Evolutionary conservation across 2,329 filamentous ascomycete species (phyloP).

Genomic region (Penicillium sclerotigenum): DNA sequence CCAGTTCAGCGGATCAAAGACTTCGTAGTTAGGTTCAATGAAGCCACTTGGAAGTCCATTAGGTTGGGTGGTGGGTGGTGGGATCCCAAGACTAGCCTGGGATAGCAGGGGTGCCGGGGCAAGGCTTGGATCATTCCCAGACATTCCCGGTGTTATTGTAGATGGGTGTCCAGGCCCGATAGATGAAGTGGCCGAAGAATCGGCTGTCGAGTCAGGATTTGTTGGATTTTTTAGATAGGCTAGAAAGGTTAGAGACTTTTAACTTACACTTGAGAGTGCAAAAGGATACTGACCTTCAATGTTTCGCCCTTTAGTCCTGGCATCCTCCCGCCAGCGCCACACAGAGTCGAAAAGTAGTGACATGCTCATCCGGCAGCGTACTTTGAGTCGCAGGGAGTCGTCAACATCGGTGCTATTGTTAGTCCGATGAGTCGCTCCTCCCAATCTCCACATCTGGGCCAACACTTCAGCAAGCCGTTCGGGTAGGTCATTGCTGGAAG

Average conservation of each 20-base stretch:
- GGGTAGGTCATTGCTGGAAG: slow-evolving; percentile 61
- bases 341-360: slow-evolving; percentile 65
- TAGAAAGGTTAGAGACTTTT: slow-evolving; percentile 22
- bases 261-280: neutral
- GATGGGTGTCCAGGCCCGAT: slow-evolving; percentile 44
- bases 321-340: slow-evolving; percentile 65
- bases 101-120: slow-evolving; percentile 38
- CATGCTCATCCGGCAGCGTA: slow-evolving; percentile 65
- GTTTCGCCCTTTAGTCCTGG: slow-evolving; percentile 66
- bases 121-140: slow-evolving; percentile 44
- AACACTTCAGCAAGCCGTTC: slow-evolving; percentile 64
- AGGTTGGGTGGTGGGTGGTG: slow-evolving; percentile 22
- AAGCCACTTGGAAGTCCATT: slow-evolving; percentile 49
- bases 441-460: slow-evolving; percentile 61
- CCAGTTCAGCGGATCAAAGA: slow-evolving; percentile 92
- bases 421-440: slow-evolving; percentile 33
- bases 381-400: slow-evolving; percentile 57
- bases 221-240: slow-evolving; percentile 80
- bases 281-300: slow-evolving; percentile 58
- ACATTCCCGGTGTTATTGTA: slow-evolving; percentile 37
- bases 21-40: slow-evolving; percentile 71
- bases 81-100: slow-evolving; percentile 31
- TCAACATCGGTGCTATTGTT: slow-evolving; percentile 35
- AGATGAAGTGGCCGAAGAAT: slow-evolving; percentile 65
- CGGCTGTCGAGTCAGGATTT: slow-evolving; percentile 73